phyloP scores from a whole-genome alignment of 2,329 filamentous ascomycete genomes.

The Neurospora crassa region DNA sequence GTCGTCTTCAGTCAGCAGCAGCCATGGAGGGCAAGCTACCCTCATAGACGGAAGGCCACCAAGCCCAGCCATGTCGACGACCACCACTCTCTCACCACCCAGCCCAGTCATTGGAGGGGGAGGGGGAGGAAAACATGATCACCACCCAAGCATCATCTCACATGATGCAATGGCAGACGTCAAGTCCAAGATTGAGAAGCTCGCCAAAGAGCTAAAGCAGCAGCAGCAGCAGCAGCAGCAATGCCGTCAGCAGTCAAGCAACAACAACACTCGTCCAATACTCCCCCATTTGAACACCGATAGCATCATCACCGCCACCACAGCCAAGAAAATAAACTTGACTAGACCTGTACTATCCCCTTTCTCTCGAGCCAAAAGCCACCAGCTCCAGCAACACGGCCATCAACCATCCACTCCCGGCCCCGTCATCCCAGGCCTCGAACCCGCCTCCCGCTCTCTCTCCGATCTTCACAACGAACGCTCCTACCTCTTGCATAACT shows the following conservation, averaged over 20 bases:
- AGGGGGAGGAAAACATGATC: background rate
- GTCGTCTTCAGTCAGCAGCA: background rate
- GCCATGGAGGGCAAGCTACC: background rate
- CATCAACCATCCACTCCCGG: background rate
- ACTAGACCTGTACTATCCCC: background rate
- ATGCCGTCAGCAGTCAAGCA: no score
- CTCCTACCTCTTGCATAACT: slow-evolving; percentile 32
- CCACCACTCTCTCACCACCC: background rate
- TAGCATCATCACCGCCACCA: background rate
- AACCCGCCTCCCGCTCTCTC: slow-evolving; percentile 26
- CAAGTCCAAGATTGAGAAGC: background rate
- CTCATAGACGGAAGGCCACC: background rate
- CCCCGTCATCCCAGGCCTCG: slow-evolving; percentile 19
- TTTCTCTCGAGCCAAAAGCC: background rate
- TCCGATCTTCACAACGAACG: slow-evolving; percentile 36
- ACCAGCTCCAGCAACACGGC: background rate
- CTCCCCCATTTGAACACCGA: background rate
- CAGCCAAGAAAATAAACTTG: background rate
- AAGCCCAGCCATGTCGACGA: background rate
- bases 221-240: background rate
- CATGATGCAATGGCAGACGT: background rate
- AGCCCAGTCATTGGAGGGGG: background rate
- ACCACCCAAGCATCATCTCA: background rate
- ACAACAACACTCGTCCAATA: background rate
- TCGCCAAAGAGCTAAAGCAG: background rate